Base-by-base conservation (phyloP, 176 grass and related monocot genomes). In the Urochloa ruziziensis region DNA sequence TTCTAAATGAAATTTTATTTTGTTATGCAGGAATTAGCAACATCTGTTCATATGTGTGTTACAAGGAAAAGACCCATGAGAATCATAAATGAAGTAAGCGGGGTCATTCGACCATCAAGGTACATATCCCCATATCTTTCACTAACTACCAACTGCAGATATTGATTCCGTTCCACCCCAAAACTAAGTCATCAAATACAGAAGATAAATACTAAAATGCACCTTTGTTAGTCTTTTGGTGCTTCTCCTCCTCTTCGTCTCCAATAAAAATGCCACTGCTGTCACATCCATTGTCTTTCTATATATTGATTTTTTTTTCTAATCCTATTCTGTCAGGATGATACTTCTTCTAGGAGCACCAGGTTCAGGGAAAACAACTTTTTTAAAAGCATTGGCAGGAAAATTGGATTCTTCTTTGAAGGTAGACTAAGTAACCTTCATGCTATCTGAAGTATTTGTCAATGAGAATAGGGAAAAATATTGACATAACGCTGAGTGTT, bases 51-150 rank as follows among this genome's bases (percentile, higher is more conserved):
- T 82, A 62, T 95, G 74, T 92, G 82, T 84, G 78, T 60, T 57
- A 90, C 83, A 58, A 87, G 84, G 85, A 95, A 86, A 82, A 92
- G 32, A 54, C 70, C 85, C 40, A 84, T 86, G 40, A 89, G 85
- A 81, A 92, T 95, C 86, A 87, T 95, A 84, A 86, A 92, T 56
- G 88, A 80, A 67, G 74, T 88, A 65, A 90, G 85, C 28, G 93
- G 93, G 18, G 88, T 48, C 42, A 92, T 95, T 69, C 81, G 59
- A 84, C 83, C 93, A 75, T 92, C 93, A 74, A 90, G 90, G 93
- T 91, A 89, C n/a, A n/a, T n/a, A n/a, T n/a, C n/a, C n/a, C n/a
- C n/a, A n/a, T n/a, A n/a, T n/a, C n/a, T n/a, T n/a, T n/a, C n/a
- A 65, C 51, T 60, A 72, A 37, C 54, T 56, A 11, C 21, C 14